These are phyloP conservation scores for Kazachstania bromeliacearum DNA, from an alignment of 805 yeast species.

Conservation along the genomic window DNA sequence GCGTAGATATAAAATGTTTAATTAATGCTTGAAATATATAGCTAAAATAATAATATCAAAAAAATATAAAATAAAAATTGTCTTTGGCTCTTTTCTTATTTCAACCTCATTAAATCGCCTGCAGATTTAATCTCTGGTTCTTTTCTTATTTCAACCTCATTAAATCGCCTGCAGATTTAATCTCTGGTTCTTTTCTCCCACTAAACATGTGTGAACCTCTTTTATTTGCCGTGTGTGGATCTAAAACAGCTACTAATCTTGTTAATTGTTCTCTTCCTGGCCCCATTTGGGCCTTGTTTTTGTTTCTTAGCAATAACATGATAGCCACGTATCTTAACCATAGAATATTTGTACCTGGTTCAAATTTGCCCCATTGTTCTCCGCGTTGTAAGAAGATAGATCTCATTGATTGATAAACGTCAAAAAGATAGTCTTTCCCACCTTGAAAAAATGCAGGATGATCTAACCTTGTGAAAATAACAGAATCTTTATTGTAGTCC, in stretches of 20 bases:
- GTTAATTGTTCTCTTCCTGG: slow-evolving; percentile 15
- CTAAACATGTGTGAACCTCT: slow-evolving; percentile 7
- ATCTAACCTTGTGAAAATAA: slow-evolving; percentile 48
- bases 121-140: slow-evolving; percentile 12
- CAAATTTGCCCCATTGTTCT: slow-evolving; percentile 20
- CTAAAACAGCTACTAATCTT: slow-evolving; percentile 8
- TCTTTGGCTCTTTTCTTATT: slow-evolving; percentile 9
- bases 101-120: slow-evolving; percentile 19
- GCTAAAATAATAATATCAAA: background rate
- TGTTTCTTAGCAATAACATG: slow-evolving; percentile 33
- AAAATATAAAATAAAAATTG: background rate
- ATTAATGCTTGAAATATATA: background rate
- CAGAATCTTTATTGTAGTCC: slow-evolving; percentile 6
- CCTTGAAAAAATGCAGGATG: slow-evolving; percentile 55
- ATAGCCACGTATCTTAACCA: slow-evolving; percentile 60
- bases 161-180: slow-evolving; percentile 17
- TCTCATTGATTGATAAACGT: slow-evolving; percentile 51
- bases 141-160: slow-evolving; percentile 13
- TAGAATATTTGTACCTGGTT: slow-evolving; percentile 42
- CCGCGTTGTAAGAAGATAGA: slow-evolving; percentile 12
- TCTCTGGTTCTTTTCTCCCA: slow-evolving; percentile 15
- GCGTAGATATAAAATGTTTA: no score
- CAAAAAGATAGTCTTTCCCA: slow-evolving; percentile 52
- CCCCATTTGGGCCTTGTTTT: slow-evolving; percentile 9
- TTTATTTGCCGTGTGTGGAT: slow-evolving; percentile 2